Percentiles rank a stretch among this genome's conserved stretches.
Evolutionary conservation across 345 rosid genomes (phyloP).

Genomic region (Boechera retrofracta): DNA sequence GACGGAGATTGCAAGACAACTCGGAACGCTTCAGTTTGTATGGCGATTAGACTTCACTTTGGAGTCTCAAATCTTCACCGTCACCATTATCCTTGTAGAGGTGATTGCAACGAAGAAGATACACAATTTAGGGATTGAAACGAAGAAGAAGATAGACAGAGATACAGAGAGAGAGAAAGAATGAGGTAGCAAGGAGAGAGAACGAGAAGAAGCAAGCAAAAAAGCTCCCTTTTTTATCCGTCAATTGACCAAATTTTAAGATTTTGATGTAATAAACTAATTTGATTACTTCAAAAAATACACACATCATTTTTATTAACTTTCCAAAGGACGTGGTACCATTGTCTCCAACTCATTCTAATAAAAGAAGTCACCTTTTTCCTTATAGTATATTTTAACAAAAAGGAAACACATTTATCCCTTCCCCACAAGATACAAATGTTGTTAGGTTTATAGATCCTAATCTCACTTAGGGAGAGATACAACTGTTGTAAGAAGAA

Average conservation of each 20-base stretch:
- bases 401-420: not conserved
- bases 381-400: not conserved
- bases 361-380: not conserved
- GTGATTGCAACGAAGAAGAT: conserved; percentile 9
- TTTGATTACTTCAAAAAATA: not conserved
- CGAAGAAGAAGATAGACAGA: not conserved
- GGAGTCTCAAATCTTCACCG: conserved; percentile 3
- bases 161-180: not conserved
- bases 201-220: conserved; percentile 34
- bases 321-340: conserved; percentile 29
- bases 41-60: conserved; percentile 14
- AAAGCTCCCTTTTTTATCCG: conserved; percentile 28
- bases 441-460: too few species aligned
- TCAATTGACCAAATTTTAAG: conserved; percentile 34
- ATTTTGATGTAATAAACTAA: conserved; percentile 36
- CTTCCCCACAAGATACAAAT: not conserved
- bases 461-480: too few species aligned
- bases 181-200: conserved; percentile 15
- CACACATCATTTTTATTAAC: not conserved
- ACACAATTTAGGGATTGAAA: conserved; percentile 30
- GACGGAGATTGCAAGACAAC: conserved; percentile 36
- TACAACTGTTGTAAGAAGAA: too few species aligned
- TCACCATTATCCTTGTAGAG: conserved; percentile 2
- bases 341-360: not conserved
- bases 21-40: not conserved